phyloP scores from a whole-genome alignment of 805 yeast species.

The Spathaspora sp. region DNA sequence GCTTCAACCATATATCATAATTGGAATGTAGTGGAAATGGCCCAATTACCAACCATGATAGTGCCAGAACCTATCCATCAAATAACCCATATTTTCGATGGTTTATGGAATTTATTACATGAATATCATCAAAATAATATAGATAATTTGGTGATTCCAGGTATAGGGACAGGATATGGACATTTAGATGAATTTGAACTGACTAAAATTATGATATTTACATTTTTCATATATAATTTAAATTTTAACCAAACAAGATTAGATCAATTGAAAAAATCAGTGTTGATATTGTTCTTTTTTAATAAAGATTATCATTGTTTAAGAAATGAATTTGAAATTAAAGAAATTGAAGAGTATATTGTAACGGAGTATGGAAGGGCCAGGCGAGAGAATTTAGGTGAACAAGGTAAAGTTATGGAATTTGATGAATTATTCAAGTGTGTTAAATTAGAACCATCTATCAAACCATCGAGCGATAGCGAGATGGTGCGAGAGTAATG shows the following conservation, averaged over 20 bases:
- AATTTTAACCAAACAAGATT: neutral
- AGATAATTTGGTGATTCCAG: constrained; percentile 19
- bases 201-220: constrained; percentile 18
- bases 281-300: constrained; percentile 16
- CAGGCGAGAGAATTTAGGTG: neutral
- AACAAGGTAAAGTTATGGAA: constrained; percentile 7
- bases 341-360: constrained; percentile 6
- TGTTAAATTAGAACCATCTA: constrained; percentile 2
- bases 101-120: constrained; percentile 18
- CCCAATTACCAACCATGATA: constrained; percentile 21
- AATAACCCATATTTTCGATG: constrained; percentile 13
- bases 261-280: constrained; percentile 12
- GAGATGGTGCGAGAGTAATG: neutral
- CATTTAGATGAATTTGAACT: constrained; percentile 12
- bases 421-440: constrained; percentile 13
- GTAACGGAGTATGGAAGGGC: constrained; percentile 10
- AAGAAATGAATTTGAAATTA: constrained; percentile 8
- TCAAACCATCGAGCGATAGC: too few species aligned
- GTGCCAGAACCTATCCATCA: constrained; percentile 16
- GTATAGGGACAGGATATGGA: constrained; percentile 26
- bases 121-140: neutral
- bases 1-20: constrained; percentile 7
- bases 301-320: constrained; percentile 15
- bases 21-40: constrained; percentile 9
- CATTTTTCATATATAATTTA: constrained; percentile 14